A percentile compares a stretch with the other conserved stretches of the same genome.
phyloP scores from a whole-genome alignment of 2,329 filamentous ascomycete genomes.

The Escovopsis sp. region DNA sequence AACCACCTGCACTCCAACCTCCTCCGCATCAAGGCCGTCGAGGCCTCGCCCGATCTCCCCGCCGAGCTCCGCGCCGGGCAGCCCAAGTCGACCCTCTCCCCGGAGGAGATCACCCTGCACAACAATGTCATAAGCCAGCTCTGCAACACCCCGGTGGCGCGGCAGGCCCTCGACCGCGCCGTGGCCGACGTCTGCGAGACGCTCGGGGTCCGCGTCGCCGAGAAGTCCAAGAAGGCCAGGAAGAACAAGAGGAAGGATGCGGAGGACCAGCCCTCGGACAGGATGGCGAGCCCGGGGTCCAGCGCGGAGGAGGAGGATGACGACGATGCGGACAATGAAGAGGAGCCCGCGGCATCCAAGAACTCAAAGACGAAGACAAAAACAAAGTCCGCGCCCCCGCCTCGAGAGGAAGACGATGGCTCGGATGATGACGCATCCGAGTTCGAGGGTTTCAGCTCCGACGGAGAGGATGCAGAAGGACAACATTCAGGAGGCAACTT shows the following conservation, averaged over 20 bases:
- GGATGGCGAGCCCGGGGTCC: conserved; percentile 4
- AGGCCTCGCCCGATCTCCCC: conserved; percentile 35
- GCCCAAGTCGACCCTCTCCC: conserved; percentile 34
- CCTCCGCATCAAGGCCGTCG: conserved; percentile 37
- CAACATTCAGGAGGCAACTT: conserved; percentile 8
- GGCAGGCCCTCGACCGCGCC: conserved; percentile 33
- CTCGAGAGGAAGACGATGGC: conserved; percentile 10
- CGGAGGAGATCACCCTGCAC: conserved; percentile 35
- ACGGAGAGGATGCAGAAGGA: conserved; percentile 10
- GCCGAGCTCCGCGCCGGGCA: conserved; percentile 30
- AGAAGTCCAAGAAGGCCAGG: conserved; percentile 19
- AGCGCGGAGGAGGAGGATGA: not conserved
- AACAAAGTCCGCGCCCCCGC: not conserved
- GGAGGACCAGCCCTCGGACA: conserved; percentile 15
- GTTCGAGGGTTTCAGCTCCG: conserved; percentile 22
- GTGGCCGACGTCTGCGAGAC: conserved; percentile 32
- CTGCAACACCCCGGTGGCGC: conserved; percentile 37
- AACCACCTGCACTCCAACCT: conserved; percentile 41
- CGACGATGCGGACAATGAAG: not conserved
- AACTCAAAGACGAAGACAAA: not conserved
- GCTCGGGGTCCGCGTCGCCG: conserved; percentile 33
- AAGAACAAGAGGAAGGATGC: conserved; percentile 16
- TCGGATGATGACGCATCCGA: conserved; percentile 18
- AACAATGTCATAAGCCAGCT: conserved; percentile 47
- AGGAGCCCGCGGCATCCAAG: not conserved